Evolutionary conservation across 1,284 basidiomycete species (phyloP), one percentile per base, ranked within the genome.

Genomic region (Ganoderma lucidum): DNA sequence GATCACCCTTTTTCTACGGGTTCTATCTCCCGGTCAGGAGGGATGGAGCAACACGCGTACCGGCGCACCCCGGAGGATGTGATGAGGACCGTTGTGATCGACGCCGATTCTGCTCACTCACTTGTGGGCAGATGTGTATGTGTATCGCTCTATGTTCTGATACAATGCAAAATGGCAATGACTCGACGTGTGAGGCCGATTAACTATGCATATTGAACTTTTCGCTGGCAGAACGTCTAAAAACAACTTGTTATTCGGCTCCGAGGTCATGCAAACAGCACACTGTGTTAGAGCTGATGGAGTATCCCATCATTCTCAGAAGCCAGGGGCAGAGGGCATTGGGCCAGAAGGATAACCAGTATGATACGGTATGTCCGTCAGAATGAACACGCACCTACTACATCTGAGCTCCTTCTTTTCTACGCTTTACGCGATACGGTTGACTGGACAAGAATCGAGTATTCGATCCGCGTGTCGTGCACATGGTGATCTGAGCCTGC

Each of bases 11-110:
- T 6, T 39, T 83, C 73, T 87, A 84, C 72, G 86, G 86, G 0
- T 85, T 83, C 73, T 87, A 87, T 73, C 71, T 78, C 5, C 81
- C 81, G 3, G 78, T 76, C 3, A 10, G 63, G 6, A 67, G 68
- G 77, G 66, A 55, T 6, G 65, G 41, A 3, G 42, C 58, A 37
- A 42, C 60, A 35, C 56, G 32, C 42, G 35, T 61, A 6, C 35
- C 45, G 45, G 12, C 39, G 3, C 48, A 66, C 30, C 28, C 4
- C 23, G 39, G 14, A 28, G 59, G 41, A n/a, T 23, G 48, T 17
- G 51, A 44, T 10, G 59, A 55, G 37, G 28, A 51, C 5, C 55
- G 65, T 41, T 23, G 15, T 66, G 48, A 59, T 45, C 17, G 37
- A 53, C 65, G 10, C 59, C 45, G n/a, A 53, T 62, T 44, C 32